Percentiles rank a stretch among this genome's conserved stretches.
phyloP scores from a whole-genome alignment of 2,329 filamentous ascomycete species.

The Bipolaris victoriae region DNA sequence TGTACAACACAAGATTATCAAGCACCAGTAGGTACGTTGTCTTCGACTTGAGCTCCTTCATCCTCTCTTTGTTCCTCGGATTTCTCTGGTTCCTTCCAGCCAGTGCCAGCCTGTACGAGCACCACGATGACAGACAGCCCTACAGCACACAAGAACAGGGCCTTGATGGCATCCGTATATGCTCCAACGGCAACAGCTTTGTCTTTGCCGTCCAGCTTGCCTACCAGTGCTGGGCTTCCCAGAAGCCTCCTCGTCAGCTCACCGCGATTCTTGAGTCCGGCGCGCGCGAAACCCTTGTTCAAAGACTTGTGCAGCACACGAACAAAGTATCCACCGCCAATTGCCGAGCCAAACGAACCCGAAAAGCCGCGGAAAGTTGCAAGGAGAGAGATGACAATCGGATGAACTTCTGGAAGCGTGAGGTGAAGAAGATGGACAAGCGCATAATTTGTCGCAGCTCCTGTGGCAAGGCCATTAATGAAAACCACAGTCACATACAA shows the following conservation, averaged over 20 bases:
- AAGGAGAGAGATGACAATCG: slow-evolving; percentile 75
- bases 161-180: slow-evolving; percentile 61
- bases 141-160: slow-evolving; percentile 60
- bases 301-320: slow-evolving; percentile 65
- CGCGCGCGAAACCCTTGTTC: slow-evolving; percentile 61
- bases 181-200: slow-evolving; percentile 58
- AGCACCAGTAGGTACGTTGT: slow-evolving; percentile 25
- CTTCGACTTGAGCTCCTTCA: slow-evolving; percentile 33
- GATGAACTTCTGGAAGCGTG: slow-evolving; percentile 69
- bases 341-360: slow-evolving; percentile 78
- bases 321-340: slow-evolving; percentile 77
- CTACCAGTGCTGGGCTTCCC: slow-evolving; percentile 64
- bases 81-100: slow-evolving; percentile 56
- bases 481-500: slow-evolving; percentile 68
- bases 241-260: slow-evolving; percentile 62
- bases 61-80: slow-evolving; percentile 22
- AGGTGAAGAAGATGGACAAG: slow-evolving; percentile 80
- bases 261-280: slow-evolving; percentile 47
- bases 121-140: slow-evolving; percentile 58
- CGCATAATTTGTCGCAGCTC: slow-evolving; percentile 78
- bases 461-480: slow-evolving; percentile 73
- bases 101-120: slow-evolving; percentile 63
- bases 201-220: slow-evolving; percentile 56
- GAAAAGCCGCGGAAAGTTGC: slow-evolving; percentile 83
- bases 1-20: slow-evolving; percentile 11